These are phyloP conservation scores for Hericium rajendrae DNA, from an alignment of 768 basidiomycete genomes.

Conservation along the genomic window DNA sequence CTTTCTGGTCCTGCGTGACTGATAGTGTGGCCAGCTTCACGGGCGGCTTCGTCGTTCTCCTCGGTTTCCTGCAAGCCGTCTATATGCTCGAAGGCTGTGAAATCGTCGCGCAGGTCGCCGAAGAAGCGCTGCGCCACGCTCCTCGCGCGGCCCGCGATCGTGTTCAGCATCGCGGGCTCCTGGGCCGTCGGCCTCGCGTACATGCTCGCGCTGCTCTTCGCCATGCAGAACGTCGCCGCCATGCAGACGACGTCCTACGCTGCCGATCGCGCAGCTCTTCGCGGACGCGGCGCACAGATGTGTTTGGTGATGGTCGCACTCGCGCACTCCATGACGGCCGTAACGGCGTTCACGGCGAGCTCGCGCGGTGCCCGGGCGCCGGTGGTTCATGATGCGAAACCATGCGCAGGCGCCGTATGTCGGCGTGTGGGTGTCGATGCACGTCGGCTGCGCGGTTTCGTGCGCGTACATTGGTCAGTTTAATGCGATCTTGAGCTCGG, in stretches of 20 bases:
- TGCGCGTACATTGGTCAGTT: too few species aligned
- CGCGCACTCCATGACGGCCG: slow-evolving; percentile 45
- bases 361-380: slow-evolving; percentile 40
- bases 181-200: slow-evolving; percentile 48
- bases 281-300: slow-evolving; percentile 43
- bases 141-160: slow-evolving; percentile 48
- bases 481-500: slow-evolving; percentile 47
- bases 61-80: slow-evolving; percentile 51
- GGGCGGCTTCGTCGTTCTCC: slow-evolving; percentile 46
- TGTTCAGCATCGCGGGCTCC: slow-evolving; percentile 44
- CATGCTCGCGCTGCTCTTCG: slow-evolving; percentile 50
- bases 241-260: slow-evolving; percentile 43
- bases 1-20: neutral
- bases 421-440: slow-evolving; percentile 26
- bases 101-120: slow-evolving; percentile 52
- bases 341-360: slow-evolving; percentile 50
- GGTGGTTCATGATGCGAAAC: slow-evolving; percentile 40
- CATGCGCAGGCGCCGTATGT: slow-evolving; percentile 43
- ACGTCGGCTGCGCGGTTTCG: too few species aligned
- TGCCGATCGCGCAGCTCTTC: slow-evolving; percentile 51
- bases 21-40: slow-evolving; percentile 33
- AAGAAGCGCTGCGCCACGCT: slow-evolving; percentile 48
- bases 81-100: slow-evolving; percentile 56
- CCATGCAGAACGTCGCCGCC: slow-evolving; percentile 40
- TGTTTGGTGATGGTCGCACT: slow-evolving; percentile 40